These are phyloP conservation scores for Fagus sylvatica DNA, from an alignment of 306 rosid genomes.

Conservation along the genomic window DNA sequence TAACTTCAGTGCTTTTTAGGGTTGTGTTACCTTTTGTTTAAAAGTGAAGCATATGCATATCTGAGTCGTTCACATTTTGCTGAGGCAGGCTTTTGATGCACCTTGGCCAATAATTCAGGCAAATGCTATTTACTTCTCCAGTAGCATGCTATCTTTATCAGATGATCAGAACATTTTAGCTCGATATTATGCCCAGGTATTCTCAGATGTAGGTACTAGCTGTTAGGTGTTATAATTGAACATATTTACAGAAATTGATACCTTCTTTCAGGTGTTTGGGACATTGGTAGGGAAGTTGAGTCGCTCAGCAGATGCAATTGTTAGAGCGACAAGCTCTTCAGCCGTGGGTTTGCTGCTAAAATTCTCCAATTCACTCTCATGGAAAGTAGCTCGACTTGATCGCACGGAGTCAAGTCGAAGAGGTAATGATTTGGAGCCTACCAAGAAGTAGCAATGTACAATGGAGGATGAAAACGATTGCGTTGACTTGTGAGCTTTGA, in stretches of 20 bases:
- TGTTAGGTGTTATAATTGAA: conserved; percentile 14
- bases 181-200: conserved; percentile 74
- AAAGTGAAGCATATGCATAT: not conserved
- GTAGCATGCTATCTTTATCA: conserved; percentile 76
- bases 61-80: conserved; percentile 19
- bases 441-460: conserved; percentile 15
- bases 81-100: conserved; percentile 93
- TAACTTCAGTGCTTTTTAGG: not conserved
- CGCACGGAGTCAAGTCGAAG: conserved; percentile 45
- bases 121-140: conserved; percentile 85
- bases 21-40: not conserved
- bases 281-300: conserved; percentile 76
- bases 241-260: conserved; percentile 17
- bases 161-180: conserved; percentile 76
- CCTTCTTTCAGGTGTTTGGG: conserved; percentile 68
- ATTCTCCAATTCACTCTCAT: conserved; percentile 60
- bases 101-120: conserved; percentile 96
- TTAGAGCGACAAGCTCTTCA: conserved; percentile 85
- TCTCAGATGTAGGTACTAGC: conserved; percentile 15
- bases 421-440: conserved; percentile 35
- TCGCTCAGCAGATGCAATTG: conserved; percentile 72
- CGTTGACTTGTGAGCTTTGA: conserved; percentile 15
- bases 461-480: conserved; percentile 2
- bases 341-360: conserved; percentile 85
- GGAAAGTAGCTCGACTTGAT: conserved; percentile 55